Evolutionary conservation across 495 filamentous ascomycete genomes (phyloP).

Genomic region (Penicillium waksmanii): DNA sequence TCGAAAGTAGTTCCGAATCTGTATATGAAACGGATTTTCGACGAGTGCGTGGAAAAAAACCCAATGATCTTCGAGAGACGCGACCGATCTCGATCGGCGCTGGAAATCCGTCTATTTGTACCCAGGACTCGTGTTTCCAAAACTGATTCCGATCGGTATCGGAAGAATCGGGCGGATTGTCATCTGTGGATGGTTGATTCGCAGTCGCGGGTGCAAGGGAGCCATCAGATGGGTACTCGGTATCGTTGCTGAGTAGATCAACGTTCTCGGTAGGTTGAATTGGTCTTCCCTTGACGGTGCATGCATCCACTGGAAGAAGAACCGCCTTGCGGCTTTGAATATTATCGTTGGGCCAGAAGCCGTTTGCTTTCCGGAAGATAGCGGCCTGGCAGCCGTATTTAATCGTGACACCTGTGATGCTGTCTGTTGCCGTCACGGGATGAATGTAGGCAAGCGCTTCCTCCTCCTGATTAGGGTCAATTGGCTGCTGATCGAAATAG

Average conservation of each 20-base stretch:
- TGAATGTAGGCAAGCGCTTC: slow-evolving; percentile 87
- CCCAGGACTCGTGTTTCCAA: slow-evolving; percentile 89
- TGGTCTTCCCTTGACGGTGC: slow-evolving; percentile 75
- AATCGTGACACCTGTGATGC: slow-evolving; percentile 86
- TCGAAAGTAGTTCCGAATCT: slow-evolving; percentile 39
- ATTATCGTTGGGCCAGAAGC: slow-evolving; percentile 90
- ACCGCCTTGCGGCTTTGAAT: slow-evolving; percentile 82
- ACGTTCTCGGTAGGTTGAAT: slow-evolving; percentile 28
- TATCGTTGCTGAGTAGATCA: slow-evolving; percentile 40
- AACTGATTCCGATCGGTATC: slow-evolving; percentile 55
- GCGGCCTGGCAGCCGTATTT: slow-evolving; percentile 82
- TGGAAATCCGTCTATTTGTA: slow-evolving; percentile 70
- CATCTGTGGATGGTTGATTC: slow-evolving; percentile 22
- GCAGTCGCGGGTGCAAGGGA: slow-evolving; percentile 45
- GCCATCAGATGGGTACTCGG: slow-evolving; percentile 44
- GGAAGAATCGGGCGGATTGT: slow-evolving; percentile 19
- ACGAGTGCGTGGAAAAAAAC: slow-evolving; percentile 88
- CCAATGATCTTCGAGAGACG: slow-evolving; percentile 76
- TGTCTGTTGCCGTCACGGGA: slow-evolving; percentile 79
- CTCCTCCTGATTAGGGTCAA: slow-evolving; percentile 62
- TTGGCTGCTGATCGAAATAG: slow-evolving; percentile 35
- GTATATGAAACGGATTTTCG: slow-evolving; percentile 71
- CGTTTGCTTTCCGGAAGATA: slow-evolving; percentile 82
- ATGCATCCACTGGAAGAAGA: slow-evolving; percentile 87
- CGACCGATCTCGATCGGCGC: slow-evolving; percentile 83